Conservation (phyloP, 1,284 basidiomycete genomes). For the Kwoniella shivajii region DNA sequence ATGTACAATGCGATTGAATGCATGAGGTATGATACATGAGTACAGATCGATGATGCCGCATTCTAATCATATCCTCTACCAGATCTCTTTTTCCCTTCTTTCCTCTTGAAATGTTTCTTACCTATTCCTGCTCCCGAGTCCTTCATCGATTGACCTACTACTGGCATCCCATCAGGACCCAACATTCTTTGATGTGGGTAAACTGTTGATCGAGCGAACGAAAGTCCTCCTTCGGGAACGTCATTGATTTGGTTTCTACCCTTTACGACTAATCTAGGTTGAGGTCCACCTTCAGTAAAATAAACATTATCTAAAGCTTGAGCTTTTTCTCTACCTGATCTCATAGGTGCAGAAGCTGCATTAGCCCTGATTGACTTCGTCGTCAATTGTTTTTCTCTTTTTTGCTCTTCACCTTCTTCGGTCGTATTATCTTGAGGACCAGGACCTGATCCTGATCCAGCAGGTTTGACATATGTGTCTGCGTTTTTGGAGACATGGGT, state of each 20-base stretch:
- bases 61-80: conserved; percentile 79
- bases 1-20: neutral
- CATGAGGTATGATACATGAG: neutral
- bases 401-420: conserved; percentile 9
- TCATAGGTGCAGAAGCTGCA: conserved; percentile 48
- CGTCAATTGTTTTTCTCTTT: conserved; percentile 38
- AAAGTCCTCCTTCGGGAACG: conserved; percentile 56
- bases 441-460: conserved; percentile 19
- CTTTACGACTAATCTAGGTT: conserved; percentile 66
- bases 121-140: conserved; percentile 54
- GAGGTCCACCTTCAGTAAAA: conserved; percentile 65
- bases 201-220: conserved; percentile 64
- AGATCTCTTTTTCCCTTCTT: conserved; percentile 81
- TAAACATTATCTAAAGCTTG: conserved; percentile 79
- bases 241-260: conserved; percentile 56
- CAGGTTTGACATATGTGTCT: conserved; percentile 69
- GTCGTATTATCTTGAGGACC: conserved; percentile 15
- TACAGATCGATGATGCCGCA: neutral
- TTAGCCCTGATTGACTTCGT: conserved; percentile 36
- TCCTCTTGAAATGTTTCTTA: conserved; percentile 90
- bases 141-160: conserved; percentile 57
- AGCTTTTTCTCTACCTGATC: conserved; percentile 58
- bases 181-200: conserved; percentile 82
- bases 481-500: conserved; percentile 80
- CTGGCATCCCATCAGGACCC: conserved; percentile 69